Evolutionary conservation across 2,329 filamentous ascomycete genomes (phyloP).

Genomic region (Kalmusia sp.): DNA sequence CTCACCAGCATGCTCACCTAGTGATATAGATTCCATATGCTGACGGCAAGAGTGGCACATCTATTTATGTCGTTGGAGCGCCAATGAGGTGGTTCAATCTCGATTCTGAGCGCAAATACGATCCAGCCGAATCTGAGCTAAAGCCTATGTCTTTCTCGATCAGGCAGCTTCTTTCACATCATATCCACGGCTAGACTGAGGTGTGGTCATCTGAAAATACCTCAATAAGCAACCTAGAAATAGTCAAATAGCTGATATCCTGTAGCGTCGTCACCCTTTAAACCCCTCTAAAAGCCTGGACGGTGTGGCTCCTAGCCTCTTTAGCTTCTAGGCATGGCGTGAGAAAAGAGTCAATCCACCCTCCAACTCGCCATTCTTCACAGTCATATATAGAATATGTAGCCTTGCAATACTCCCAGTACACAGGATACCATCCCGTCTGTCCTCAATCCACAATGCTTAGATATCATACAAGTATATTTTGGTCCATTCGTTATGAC

Average conservation of each 20-base stretch:
- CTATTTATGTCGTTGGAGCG: conserved; percentile 42
- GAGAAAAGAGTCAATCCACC: conserved; percentile 17
- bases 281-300: too few species aligned
- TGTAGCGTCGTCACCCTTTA: too few species aligned
- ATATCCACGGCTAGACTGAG: conserved; percentile 5
- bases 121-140: conserved; percentile 15
- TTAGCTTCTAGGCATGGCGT: conserved; percentile 4
- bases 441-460: conserved; percentile 46
- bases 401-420: conserved; percentile 46
- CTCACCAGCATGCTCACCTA: conserved; percentile 4
- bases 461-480: conserved; percentile 26
- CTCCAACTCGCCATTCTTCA: conserved; percentile 15
- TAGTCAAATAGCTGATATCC: too few species aligned
- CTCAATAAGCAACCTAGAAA: conserved; percentile 32
- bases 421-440: conserved; percentile 45
- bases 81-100: conserved; percentile 41
- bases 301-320: conserved; percentile 13
- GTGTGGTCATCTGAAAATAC: conserved; percentile 17
- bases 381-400: conserved; percentile 13
- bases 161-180: not conserved
- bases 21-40: conserved; percentile 6
- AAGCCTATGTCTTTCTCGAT: not conserved
- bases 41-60: conserved; percentile 20
- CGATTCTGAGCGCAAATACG: conserved; percentile 39
- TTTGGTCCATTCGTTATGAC: too few species aligned